Base-by-base conservation (phyloP, 768 basidiomycete genomes). In the Suillus placidus region DNA sequence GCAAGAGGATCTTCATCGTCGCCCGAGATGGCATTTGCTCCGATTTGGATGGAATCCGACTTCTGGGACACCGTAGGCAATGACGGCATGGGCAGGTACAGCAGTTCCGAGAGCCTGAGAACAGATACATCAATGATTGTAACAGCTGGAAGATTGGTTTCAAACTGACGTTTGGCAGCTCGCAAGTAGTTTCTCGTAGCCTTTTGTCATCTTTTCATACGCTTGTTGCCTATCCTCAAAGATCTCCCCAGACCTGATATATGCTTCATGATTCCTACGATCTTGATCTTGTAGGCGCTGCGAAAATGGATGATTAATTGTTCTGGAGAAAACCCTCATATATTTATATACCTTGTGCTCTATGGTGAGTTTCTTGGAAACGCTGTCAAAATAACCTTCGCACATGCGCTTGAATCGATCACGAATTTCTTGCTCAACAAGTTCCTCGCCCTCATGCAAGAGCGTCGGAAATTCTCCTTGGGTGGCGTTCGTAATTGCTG, bases 161-260 rank as follows among this genome's bases (percentile, higher is more conserved):
- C 10, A 43, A 23, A 76, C 88, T 71, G 70, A 96, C 93, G 87
- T 88, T 79, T 97, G 94, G 65, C 95, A 96, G 71, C 88, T 95
- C 18, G 90, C 82, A 57, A 95, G 85, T 30, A 98, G 79, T 66
- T 96, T 94, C 78, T 99, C 97, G 71, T 98, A 98, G 54, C 88
- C 85, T 78, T 93, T 95, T 45, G 95, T 95, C 93, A 99, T 97
- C 80, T 94, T 95, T 81, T 99, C 97, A 74, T 99, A 99, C 12
- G 93, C 95, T 77, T 99, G 96, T 76, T 99, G 97, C 40, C 97
- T 88, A 76, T 99, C 97, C 74, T 99, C 97, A 70, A 99, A 99
- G 68, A 99, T 98, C 78, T 99, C 97, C 34, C 97, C 97, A 3
- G 96, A 98, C 38, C 96, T 94, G 70, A 99, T 99, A 74, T 99